Conservation (phyloP, 2,329 filamentous ascomycete genomes). For the Penicillium sp. region DNA sequence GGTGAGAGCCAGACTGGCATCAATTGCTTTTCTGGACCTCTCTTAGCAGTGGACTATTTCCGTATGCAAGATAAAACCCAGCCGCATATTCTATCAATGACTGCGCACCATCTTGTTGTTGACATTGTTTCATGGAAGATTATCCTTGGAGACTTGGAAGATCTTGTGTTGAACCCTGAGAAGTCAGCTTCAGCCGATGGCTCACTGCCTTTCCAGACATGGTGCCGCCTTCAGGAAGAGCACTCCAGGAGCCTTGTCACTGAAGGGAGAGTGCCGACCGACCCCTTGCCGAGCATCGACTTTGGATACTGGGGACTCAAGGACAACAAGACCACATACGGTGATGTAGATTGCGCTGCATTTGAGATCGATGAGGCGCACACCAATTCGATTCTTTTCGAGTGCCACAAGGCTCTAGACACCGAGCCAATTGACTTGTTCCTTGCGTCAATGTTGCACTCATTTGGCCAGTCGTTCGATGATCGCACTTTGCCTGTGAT, state of each 20-base stretch:
- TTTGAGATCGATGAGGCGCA: slow-evolving; percentile 34
- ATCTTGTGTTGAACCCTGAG: slow-evolving; percentile 32
- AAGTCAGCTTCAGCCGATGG: slow-evolving; percentile 18
- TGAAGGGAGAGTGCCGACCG: slow-evolving; percentile 14
- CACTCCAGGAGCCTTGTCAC: slow-evolving; percentile 17
- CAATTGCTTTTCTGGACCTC: slow-evolving; percentile 37
- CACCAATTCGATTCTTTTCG: slow-evolving; percentile 30
- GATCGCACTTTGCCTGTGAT: slow-evolving; percentile 44
- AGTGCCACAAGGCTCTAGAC: slow-evolving; percentile 32
- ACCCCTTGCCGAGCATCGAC: slow-evolving; percentile 30
- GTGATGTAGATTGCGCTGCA: slow-evolving; percentile 35
- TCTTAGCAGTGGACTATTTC: slow-evolving; percentile 47
- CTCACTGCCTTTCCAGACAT: slow-evolving; percentile 40
- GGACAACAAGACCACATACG: slow-evolving; percentile 32
- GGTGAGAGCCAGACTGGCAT: slow-evolving; percentile 35
- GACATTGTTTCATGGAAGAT: slow-evolving; percentile 45
- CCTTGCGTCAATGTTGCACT: slow-evolving; percentile 41
- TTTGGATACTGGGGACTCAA: slow-evolving; percentile 38
- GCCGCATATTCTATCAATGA: slow-evolving; percentile 33
- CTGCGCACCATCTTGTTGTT: slow-evolving; percentile 40
- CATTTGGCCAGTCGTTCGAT: slow-evolving; percentile 46
- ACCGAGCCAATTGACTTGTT: slow-evolving; percentile 42
- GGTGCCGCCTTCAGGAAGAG: slow-evolving; percentile 35
- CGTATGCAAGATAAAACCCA: slow-evolving; percentile 32
- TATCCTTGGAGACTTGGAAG: slow-evolving; percentile 41